Evolutionary conservation across 352 stramenopile genomes (phyloP).

Genomic region (Phytophthora podocarpi): DNA sequence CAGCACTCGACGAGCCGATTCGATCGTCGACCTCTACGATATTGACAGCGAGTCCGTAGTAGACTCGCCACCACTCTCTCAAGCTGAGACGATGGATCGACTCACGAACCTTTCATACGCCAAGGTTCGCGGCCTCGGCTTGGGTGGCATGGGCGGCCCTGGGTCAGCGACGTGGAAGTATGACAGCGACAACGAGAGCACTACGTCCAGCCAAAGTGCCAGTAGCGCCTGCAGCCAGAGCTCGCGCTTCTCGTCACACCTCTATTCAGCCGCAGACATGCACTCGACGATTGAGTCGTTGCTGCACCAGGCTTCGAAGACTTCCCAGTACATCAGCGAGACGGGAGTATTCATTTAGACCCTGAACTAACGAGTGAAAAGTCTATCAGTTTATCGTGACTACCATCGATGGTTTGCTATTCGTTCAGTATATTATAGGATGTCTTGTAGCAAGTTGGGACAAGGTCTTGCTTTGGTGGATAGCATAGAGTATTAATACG

Average conservation of each 20-base stretch:
- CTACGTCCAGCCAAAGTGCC: slow-evolving; percentile 49
- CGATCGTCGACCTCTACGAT: slow-evolving; percentile 63
- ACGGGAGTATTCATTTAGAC: slow-evolving; percentile 47
- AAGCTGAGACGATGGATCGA: slow-evolving; percentile 45
- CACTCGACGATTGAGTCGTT: slow-evolving; percentile 80
- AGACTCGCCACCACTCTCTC: slow-evolving; percentile 35
- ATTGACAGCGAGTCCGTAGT: slow-evolving; percentile 53
- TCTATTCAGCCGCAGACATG: slow-evolving; percentile 61
- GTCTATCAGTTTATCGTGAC: slow-evolving; percentile 8
- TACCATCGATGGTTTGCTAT: not conserved
- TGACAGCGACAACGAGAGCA: slow-evolving; percentile 62
- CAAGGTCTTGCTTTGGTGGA: no score
- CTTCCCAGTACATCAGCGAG: slow-evolving; percentile 61
- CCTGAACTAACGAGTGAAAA: slow-evolving; percentile 21
- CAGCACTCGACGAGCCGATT: slow-evolving; percentile 67
- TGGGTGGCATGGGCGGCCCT: slow-evolving; percentile 27
- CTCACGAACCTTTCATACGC: slow-evolving; percentile 40
- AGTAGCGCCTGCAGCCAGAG: slow-evolving; percentile 40
- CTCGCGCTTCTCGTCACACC: slow-evolving; percentile 47
- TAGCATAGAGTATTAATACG: no score
- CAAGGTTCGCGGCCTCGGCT: slow-evolving; percentile 46
- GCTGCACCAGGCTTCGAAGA: slow-evolving; percentile 68
- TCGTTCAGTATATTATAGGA: no score
- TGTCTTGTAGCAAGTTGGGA: no score
- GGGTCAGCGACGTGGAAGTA: slow-evolving; percentile 49